Conservation (phyloP, 139 green algal genomes). For the Nannochloris sp. region DNA sequence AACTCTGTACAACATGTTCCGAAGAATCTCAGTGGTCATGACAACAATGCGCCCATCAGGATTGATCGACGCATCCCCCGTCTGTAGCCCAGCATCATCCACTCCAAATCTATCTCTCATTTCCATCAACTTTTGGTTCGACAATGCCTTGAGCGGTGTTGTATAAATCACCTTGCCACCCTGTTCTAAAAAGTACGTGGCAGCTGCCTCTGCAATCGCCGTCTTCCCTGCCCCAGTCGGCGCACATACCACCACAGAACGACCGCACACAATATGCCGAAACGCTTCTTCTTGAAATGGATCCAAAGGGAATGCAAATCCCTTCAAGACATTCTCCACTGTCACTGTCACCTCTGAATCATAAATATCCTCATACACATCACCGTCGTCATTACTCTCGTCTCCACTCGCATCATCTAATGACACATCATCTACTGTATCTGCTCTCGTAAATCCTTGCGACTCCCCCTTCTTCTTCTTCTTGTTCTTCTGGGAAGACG, state of each 20-base stretch:
- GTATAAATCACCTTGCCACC: slow-evolving; percentile 85
- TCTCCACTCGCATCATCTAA: background rate
- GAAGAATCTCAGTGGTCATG: slow-evolving; percentile 98
- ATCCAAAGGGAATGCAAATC: slow-evolving; percentile 65
- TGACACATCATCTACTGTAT: too few species aligned
- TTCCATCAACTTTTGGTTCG: slow-evolving; percentile 91
- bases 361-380: background rate
- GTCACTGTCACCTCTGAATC: background rate
- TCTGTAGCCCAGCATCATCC: slow-evolving; percentile 68
- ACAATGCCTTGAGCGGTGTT: slow-evolving; percentile 79
- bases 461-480: too few species aligned
- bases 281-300: slow-evolving; percentile 57
- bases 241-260: slow-evolving; percentile 80
- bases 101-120: slow-evolving; percentile 62
- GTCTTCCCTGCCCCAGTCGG: slow-evolving; percentile 97
- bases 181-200: slow-evolving; percentile 53
- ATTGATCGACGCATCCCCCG: slow-evolving; percentile 85
- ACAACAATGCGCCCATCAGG: slow-evolving; percentile 78
- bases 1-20: slow-evolving; percentile 92
- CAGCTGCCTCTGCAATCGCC: slow-evolving; percentile 84
- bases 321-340: slow-evolving; percentile 1
- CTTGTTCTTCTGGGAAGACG: too few species aligned
- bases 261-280: slow-evolving; percentile 48
- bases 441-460: too few species aligned
- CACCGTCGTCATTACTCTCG: background rate